Evolutionary conservation across 2,329 filamentous ascomycete species (phyloP), one percentile per base, ranked within the genome.

Genomic region (Fusarium decemcellulare): DNA sequence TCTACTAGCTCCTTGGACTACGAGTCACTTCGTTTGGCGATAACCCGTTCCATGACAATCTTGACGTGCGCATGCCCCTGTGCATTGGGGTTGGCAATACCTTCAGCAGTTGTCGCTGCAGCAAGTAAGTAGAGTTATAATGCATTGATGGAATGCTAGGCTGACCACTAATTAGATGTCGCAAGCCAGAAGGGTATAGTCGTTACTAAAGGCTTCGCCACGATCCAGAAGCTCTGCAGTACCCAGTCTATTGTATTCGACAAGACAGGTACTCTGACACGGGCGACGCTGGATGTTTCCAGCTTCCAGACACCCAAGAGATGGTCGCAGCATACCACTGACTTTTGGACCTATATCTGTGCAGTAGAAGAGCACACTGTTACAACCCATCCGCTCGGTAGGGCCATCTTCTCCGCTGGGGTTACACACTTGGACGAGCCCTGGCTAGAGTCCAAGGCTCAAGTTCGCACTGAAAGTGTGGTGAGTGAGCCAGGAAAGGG

Each of bases 211-310:
- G 59, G 53, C 2, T 44, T 62, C 11, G 1, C 30, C 18, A 62
- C 59, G 0, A 62, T 58, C 18, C 54, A 58, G 23, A 57, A 52
- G 14, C 54, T 62, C 7, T 18, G 40, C 4, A 23, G 44, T 6
- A 58, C 53, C 11, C 30, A 27, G 18, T 23, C 59, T 0, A 6
- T 62, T 15, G n/a, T 62, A n/a, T 62, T 62, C 23, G 53, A 58
- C 53, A 58, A 62, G 11, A 62, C 59, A 1, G 59, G 59, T n/a
- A 62, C 53, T 7, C n/a, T 62, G 12, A 62, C 59, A 8, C 37
- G 39, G 5, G 59, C 59, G 10, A 58, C 53, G 2, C 18, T 62
- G 5, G 46, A 43, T 8, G 59, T 62, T 9, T 56, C 37, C 3
- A 34, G 39, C 14, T 44, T 55, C 16, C n/a, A 42, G 15, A 42